phyloP scores from a whole-genome alignment of 2,329 filamentous ascomycete species.

The Aspergillus proliferans region DNA sequence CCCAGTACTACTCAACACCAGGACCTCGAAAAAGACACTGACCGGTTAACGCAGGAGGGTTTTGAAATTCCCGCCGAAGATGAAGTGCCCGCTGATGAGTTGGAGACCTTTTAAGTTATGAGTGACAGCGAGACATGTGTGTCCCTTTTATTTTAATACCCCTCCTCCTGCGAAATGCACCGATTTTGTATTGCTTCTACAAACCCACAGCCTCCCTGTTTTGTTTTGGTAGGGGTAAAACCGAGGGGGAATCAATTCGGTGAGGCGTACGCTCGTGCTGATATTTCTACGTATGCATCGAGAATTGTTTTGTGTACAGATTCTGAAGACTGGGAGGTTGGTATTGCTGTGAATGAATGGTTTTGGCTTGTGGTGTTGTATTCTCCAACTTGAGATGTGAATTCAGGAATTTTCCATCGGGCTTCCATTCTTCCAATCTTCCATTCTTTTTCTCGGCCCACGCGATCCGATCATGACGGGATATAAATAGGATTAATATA shows the following conservation, averaged over 20 bases:
- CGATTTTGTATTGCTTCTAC: constrained; percentile 2
- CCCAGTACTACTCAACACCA: too few relatives aligned
- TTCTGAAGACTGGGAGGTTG: too few relatives aligned
- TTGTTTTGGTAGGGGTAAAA: too few relatives aligned
- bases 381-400: too few relatives aligned
- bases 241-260: too few relatives aligned
- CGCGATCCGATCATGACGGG: background rate
- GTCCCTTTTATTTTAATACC: constrained; percentile 20
- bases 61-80: constrained; percentile 28
- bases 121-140: constrained; percentile 5
- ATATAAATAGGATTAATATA: background rate
- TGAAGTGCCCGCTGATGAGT: constrained; percentile 20
- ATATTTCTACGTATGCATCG: too few relatives aligned
- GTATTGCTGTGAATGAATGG: too few relatives aligned
- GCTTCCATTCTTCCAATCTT: background rate
- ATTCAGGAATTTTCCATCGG: too few relatives aligned
- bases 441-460: background rate
- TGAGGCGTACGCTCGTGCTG: too few relatives aligned
- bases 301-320: too few relatives aligned
- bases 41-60: constrained; percentile 19
- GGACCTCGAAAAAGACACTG: constrained; percentile 3
- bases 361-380: too few relatives aligned
- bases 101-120: constrained; percentile 25
- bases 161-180: constrained; percentile 7
- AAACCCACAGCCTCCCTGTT: too few relatives aligned